Evolutionary conservation across 768 basidiomycete species (phyloP).

Genomic region (Solioccasus polychromus): DNA sequence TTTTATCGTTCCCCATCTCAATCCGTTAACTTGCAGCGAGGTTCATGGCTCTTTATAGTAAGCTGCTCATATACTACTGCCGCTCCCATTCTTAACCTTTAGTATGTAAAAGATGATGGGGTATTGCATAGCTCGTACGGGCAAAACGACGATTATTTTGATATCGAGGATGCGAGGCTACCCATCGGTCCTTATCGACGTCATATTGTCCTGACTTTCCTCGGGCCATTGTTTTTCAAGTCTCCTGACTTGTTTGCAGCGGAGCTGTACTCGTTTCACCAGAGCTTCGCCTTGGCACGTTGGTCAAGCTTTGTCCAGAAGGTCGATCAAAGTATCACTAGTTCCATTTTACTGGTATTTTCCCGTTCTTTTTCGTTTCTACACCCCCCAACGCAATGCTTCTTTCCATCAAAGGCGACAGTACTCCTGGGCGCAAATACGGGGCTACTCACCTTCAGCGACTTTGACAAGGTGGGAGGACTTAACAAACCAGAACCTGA

Average conservation of each 20-base stretch:
- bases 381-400: neutral
- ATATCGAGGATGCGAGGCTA: slow-evolving; percentile 23
- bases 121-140: slow-evolving; percentile 29
- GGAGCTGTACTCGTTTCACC: slow-evolving; percentile 28
- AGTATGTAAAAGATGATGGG: slow-evolving; percentile 20
- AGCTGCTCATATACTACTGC: neutral
- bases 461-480: neutral
- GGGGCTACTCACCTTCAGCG: slow-evolving; percentile 22
- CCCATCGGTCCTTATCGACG: slow-evolving; percentile 18
- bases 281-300: slow-evolving; percentile 23
- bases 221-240: slow-evolving; percentile 22
- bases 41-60: slow-evolving; percentile 31
- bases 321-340: slow-evolving; percentile 31
- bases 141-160: slow-evolving; percentile 30
- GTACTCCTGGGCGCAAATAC: slow-evolving; percentile 26
- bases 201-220: slow-evolving; percentile 13
- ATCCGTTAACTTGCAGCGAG: slow-evolving; percentile 15
- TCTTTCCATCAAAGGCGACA: slow-evolving; percentile 20
- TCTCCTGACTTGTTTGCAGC: slow-evolving; percentile 27
- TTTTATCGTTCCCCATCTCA: slow-evolving; percentile 2
- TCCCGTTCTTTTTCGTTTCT: neutral
- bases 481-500: slow-evolving; percentile 10
- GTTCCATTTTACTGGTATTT: slow-evolving; percentile 30
- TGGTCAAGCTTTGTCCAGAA: slow-evolving; percentile 32
- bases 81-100: neutral